Base-by-base conservation (phyloP, 179 eudicot species). In the Silene coronaria region DNA sequence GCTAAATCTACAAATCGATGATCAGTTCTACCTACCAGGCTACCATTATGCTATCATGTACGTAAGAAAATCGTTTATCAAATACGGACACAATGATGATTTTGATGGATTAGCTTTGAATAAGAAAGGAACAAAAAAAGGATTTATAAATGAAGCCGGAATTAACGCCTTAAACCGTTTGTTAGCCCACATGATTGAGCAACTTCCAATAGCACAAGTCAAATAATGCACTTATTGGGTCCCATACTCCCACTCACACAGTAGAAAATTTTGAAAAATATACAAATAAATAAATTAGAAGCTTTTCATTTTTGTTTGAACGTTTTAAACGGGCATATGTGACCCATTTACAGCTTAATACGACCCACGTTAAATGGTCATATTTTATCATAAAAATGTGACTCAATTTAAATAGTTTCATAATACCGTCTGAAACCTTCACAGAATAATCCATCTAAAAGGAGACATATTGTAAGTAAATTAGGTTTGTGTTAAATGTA, bases 141-240 rank as follows among this genome's bases (percentile, higher is more conserved):
- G 67, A 62, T 62, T 38, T 23, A n/a, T 26, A 26, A 4, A 62
- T 26, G 32, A 62, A 13, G 67, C 32, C 67, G 67, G 67, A 62
- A 62, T 62, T 62, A 62, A 62, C 67, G 67, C 67, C 67, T 26
- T 13, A 53, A 62, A 62, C 67, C 36, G 67, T 62, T 24, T 62
- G 8, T 62, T 23, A 34, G 34, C 32, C 24, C 55, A 74, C 38
- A 7, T 11, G 34, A 28, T 10, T 21, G 46, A 8, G 72, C 65
- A 62, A 66, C 28, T 53, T 66, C 6, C 51, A 61, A 63, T 62
- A 74, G 0, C 28, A 75, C 55, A 75, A 66, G 23, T 32, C 46
- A 30, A 51, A 64, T 11, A 59, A 59, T 23, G 30, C 6, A 62
- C n/a, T 23, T 53, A 1, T 53, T 5, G 58, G 58, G 58, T 53